These are phyloP conservation scores for Naganishia antarctica DNA, from an alignment of 768 basidiomycete genomes.

Conservation along the genomic window DNA sequence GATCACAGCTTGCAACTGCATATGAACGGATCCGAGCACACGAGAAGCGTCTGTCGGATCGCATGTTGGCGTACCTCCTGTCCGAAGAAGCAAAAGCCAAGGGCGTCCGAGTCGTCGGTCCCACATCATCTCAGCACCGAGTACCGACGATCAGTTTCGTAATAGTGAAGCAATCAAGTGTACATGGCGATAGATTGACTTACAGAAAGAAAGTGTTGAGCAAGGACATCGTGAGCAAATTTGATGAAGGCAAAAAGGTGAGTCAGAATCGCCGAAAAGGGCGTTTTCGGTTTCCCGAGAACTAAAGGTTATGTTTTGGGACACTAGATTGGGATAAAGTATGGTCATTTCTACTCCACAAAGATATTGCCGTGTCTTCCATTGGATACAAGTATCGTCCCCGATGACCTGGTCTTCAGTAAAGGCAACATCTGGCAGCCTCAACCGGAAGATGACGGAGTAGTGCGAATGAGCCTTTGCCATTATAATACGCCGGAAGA, in stretches of 20 bases:
- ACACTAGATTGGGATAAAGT: slow-evolving; percentile 75
- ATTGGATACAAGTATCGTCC: slow-evolving; percentile 1
- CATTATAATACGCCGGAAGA: slow-evolving; percentile 75
- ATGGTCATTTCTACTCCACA: slow-evolving; percentile 74
- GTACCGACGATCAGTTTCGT: slow-evolving; percentile 71
- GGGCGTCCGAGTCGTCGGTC: slow-evolving; percentile 67
- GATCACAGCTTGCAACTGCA: slow-evolving; percentile 35
- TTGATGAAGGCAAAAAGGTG: slow-evolving; percentile 64
- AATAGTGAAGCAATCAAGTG: slow-evolving; percentile 50
- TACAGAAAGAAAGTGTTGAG: slow-evolving; percentile 57
- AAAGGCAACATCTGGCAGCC: slow-evolving; percentile 20
- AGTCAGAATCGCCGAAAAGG: too few relatives aligned
- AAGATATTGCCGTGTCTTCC: slow-evolving; percentile 41
- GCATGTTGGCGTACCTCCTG: slow-evolving; percentile 59
- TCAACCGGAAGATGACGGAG: slow-evolving; percentile 56
- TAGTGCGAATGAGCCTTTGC: slow-evolving; percentile 69
- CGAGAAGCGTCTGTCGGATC: slow-evolving; percentile 59
- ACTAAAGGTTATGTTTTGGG: too few relatives aligned
- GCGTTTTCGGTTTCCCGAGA: too few relatives aligned
- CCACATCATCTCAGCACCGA: slow-evolving; percentile 53
- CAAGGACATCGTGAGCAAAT: slow-evolving; percentile 60
- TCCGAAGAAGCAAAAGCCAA: slow-evolving; percentile 55
- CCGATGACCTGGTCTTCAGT: neutral
- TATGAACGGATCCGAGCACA: slow-evolving; percentile 61
- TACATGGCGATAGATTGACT: slow-evolving; percentile 44